phyloP scores from a whole-genome alignment of 2,329 filamentous ascomycete species.

The Drechslerella dactyloides region DNA sequence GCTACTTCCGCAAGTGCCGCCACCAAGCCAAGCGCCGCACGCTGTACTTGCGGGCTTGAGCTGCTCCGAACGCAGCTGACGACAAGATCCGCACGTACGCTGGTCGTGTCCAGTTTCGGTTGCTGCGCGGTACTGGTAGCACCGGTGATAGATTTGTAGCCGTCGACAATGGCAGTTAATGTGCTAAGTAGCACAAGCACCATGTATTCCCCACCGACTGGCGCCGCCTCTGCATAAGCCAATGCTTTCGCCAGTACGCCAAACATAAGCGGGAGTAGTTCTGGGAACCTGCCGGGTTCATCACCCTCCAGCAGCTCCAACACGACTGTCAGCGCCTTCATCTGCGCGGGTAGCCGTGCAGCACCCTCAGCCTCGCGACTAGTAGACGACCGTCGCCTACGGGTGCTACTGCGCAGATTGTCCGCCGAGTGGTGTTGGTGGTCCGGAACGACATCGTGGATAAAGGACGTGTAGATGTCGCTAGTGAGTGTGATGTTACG shows the following conservation, averaged over 20 bases:
- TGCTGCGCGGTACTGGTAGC: conserved; percentile 10
- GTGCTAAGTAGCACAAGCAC: conserved; percentile 73
- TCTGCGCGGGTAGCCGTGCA: conserved; percentile 53
- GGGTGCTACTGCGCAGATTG: conserved; percentile 29
- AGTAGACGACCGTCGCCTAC: conserved; percentile 66
- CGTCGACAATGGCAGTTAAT: conserved; percentile 77
- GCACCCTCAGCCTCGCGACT: conserved; percentile 59
- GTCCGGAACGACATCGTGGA: conserved; percentile 36
- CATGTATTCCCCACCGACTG: conserved; percentile 68
- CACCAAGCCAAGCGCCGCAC: conserved; percentile 84
- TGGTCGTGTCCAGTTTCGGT: conserved; percentile 71
- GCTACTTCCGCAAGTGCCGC: conserved; percentile 84
- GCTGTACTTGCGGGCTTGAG: conserved; percentile 90
- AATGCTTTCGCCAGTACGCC: conserved; percentile 78
- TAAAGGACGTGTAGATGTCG: conserved; percentile 61
- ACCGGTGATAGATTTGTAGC: conserved; percentile 12
- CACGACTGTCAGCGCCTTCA: conserved; percentile 82
- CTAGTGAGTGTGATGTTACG: conserved; percentile 66
- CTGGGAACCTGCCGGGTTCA: conserved; percentile 74
- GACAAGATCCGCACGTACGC: conserved; percentile 84
- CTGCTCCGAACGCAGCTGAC: conserved; percentile 94
- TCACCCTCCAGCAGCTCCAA: conserved; percentile 86
- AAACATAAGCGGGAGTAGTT: conserved; percentile 80
- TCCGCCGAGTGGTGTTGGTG: conserved; percentile 21
- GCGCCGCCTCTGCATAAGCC: conserved; percentile 81